Evolutionary conservation across 805 yeast species (phyloP).

Genomic region (Candida krabiensis): DNA sequence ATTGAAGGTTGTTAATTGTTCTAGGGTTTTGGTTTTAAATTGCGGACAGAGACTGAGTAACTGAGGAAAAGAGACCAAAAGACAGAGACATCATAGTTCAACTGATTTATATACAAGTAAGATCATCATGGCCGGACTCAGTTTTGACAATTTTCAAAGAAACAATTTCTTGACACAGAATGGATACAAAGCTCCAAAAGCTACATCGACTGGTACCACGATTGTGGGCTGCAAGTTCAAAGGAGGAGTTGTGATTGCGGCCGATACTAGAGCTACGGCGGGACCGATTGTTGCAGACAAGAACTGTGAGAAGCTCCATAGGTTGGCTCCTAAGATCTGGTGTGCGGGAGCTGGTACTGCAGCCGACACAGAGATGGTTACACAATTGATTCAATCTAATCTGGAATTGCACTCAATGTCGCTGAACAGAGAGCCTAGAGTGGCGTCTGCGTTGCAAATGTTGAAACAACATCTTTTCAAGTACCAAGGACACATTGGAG

Average conservation of each 20-base stretch:
- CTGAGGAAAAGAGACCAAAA: too few species aligned
- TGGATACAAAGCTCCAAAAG: constrained; percentile 78
- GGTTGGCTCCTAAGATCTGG: constrained; percentile 90
- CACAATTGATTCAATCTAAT: constrained; percentile 88
- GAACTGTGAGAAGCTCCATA: constrained; percentile 93
- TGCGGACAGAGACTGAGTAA: too few species aligned
- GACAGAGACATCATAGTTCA: too few species aligned
- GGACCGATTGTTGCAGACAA: constrained; percentile 97
- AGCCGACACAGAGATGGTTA: constrained; percentile 97
- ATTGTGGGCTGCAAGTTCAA: constrained; percentile 93
- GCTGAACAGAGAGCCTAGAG: constrained; percentile 86
- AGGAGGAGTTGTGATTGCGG: constrained; percentile 96
- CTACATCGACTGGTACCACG: constrained; percentile 99
- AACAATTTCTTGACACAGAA: constrained; percentile 65
- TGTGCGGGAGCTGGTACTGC: constrained; percentile 99
- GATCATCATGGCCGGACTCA: constrained; percentile 75
- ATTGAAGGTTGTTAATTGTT: too few species aligned
- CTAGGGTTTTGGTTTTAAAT: too few species aligned
- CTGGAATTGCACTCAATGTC: constrained; percentile 86
- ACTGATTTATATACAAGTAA: too few species aligned
- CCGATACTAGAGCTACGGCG: constrained; percentile 97
- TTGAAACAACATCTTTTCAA: constrained; percentile 94
- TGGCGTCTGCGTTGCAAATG: constrained; percentile 88
- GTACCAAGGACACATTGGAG: constrained; percentile 97
- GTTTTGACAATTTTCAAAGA: constrained; percentile 92